phyloP scores from a whole-genome alignment of 2,329 filamentous ascomycete genomes.

The Sporothrix inflata region DNA sequence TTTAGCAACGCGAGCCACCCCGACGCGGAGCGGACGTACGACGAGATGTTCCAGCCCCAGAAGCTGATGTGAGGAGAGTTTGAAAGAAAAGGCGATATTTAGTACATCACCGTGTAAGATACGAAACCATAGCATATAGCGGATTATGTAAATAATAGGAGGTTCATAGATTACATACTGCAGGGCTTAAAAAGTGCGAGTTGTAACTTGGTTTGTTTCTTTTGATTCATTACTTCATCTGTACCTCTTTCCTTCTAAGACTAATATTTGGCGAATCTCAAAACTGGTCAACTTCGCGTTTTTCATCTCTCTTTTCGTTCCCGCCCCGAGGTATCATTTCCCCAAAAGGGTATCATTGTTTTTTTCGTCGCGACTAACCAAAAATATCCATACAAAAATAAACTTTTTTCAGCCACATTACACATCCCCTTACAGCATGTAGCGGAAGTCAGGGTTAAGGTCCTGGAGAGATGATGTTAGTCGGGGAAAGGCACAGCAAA shows the following conservation, averaged over 20 bases:
- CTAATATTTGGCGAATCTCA: background rate
- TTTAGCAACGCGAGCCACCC: constrained; percentile 36
- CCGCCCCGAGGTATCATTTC: background rate
- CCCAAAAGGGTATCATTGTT: constrained; percentile 22
- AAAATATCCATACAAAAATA: constrained; percentile 10
- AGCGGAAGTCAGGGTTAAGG: constrained; percentile 44
- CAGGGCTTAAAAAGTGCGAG: background rate
- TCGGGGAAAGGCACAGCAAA: background rate
- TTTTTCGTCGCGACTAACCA: background rate
- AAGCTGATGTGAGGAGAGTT: background rate
- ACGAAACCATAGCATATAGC: background rate
- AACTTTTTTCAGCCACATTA: background rate
- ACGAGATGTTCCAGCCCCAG: background rate
- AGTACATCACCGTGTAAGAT: background rate
- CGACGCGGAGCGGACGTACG: constrained; percentile 21
- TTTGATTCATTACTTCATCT: background rate
- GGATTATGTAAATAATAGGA: background rate
- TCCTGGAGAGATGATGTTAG: constrained; percentile 36
- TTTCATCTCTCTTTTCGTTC: background rate
- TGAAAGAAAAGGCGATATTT: background rate
- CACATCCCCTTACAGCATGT: constrained; percentile 40
- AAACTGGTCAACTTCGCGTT: background rate
- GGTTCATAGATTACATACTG: background rate
- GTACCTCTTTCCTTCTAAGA: background rate
- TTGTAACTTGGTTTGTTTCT: background rate